Conservation (phyloP, 306 rosid genomes). For the Malus sieversii region DNA sequence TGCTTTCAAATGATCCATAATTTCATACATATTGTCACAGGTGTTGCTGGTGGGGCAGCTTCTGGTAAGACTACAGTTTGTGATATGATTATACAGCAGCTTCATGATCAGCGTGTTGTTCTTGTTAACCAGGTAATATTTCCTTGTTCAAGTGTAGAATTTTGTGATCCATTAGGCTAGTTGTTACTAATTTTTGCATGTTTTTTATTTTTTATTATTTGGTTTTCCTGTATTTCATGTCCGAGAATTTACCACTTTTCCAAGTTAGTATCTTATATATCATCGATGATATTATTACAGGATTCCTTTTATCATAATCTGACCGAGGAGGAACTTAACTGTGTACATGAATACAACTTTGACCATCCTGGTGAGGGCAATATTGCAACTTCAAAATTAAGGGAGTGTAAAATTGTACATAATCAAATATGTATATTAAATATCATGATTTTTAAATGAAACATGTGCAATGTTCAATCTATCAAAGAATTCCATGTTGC, state of each 20-base stretch:
- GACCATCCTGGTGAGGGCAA: slow-evolving; percentile 89
- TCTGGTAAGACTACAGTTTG: slow-evolving; percentile 97
- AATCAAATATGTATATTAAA: not conserved
- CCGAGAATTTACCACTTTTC: not conserved
- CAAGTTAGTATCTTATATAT: not conserved
- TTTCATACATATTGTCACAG: slow-evolving; percentile 32
- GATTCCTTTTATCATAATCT: slow-evolving; percentile 93
- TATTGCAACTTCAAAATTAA: slow-evolving; percentile 6
- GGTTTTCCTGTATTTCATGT: not conserved
- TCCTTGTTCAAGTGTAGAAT: not conserved
- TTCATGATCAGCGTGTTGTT: slow-evolving; percentile 95
- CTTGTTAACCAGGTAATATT: slow-evolving; percentile 81
- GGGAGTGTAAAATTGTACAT: not conserved
- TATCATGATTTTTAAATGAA: not conserved
- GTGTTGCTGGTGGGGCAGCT: slow-evolving; percentile 97
- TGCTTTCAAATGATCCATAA: not conserved
- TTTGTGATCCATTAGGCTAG: not conserved
- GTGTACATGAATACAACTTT: slow-evolving; percentile 92
- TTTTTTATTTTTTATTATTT: not conserved
- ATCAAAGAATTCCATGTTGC: not conserved
- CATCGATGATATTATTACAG: slow-evolving; percentile 33
- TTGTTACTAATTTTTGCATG: not conserved
- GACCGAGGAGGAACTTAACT: slow-evolving; percentile 60
- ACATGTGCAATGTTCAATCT: not conserved
- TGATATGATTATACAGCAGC: slow-evolving; percentile 97